A percentile compares a stretch with the other conserved stretches of the same genome.
Conservation (phyloP, 73 alveolate genomes). For the Diophrys appendiculata region DNA sequence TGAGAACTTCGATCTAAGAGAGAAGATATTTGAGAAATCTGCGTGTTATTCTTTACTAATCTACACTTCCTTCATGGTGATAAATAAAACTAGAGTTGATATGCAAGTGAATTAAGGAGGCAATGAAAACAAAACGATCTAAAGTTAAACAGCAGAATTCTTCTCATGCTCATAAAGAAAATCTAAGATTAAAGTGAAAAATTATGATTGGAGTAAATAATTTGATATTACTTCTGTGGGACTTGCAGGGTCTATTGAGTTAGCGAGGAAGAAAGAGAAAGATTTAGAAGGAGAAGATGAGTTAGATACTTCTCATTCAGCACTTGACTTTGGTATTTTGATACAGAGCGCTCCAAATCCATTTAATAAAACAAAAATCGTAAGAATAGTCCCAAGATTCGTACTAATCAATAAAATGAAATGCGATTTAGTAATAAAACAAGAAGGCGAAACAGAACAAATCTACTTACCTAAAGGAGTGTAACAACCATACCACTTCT, state of each 20-base stretch:
- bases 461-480: not conserved
- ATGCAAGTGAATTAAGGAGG: constrained; percentile 3
- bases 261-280: not conserved
- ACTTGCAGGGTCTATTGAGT: constrained; percentile 35
- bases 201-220: constrained; percentile 47
- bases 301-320: not conserved
- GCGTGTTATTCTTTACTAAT: constrained; percentile 21
- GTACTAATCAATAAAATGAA: not conserved
- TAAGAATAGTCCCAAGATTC: constrained; percentile 31
- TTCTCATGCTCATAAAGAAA: constrained; percentile 22
- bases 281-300: not conserved
- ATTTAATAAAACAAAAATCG: constrained; percentile 45
- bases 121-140: not conserved
- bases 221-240: constrained; percentile 50
- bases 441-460: not conserved
- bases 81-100: constrained; percentile 35
- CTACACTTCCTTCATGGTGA: constrained; percentile 40
- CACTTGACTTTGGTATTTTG: constrained; percentile 47
- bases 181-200: constrained; percentile 10
- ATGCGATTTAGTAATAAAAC: not conserved
- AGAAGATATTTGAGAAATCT: constrained; percentile 23
- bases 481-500: not conserved
- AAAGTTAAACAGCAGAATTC: not conserved
- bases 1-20: constrained; percentile 57
- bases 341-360: constrained; percentile 33